Evolutionary conservation across 352 stramenopile species (phyloP), one percentile per base, ranked within the genome.

Genomic region (Pythium dissotocum): DNA sequence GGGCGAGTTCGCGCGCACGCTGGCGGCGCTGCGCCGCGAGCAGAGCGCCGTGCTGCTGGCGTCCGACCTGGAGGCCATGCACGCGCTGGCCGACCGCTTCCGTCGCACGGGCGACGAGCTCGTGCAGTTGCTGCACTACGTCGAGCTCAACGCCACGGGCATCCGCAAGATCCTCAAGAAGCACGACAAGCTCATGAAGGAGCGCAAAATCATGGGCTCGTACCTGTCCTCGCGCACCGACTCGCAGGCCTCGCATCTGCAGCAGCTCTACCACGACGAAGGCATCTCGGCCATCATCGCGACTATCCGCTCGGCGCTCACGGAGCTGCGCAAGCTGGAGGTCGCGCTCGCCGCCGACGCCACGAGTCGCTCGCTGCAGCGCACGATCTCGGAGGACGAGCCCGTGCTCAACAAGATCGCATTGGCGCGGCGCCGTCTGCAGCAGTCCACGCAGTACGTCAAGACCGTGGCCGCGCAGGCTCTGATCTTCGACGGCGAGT

Each of bases 101-200:
- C 78, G 88, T 55, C 66, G 74, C 16, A 78, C 92, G n/a, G 88
- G 88, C 33, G 88, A 96, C 52, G 83, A 94, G 6, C 71, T 96
- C 10, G 83, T 94, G 51, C 79, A 92, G 46, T 52, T 96, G 58
- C 80, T 96, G 61, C 77, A 94, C 58, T 96, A 91, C 58, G 82
- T 96, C 12, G 86, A 95, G 72, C 80, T 96, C 35, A 96, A 96
- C 67, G 84, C 87, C 18, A 95, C 86, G 33, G 87, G 87, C 24
- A 88, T 96, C 61, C 85, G 88, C 57, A 96, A 96, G 72, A 96
- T 96, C 71, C 81, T 94, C 52, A 96, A 96, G 66, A 96, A 96
- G 71, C 88, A 94, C 68, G 85, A 94, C 77, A 95, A 95, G 69
- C 84, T 85, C 18, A 76, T 93, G 62, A 91, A 93, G 55, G 79